Evolutionary conservation across 257 asterid genomes (phyloP).

Genomic region (Rhazya stricta): DNA sequence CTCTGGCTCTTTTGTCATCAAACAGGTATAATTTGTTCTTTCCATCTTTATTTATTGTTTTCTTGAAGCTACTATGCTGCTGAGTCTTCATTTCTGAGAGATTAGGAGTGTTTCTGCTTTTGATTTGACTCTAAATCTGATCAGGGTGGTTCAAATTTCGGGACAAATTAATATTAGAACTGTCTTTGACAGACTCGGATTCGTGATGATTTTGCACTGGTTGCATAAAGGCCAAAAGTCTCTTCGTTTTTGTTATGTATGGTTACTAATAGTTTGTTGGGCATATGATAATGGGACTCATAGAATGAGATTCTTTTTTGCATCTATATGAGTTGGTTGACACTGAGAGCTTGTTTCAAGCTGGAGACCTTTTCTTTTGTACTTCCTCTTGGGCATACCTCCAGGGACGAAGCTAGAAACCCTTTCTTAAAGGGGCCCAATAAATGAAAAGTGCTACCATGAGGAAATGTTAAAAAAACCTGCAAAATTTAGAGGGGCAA

Average conservation of each 20-base stretch:
- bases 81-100: not conserved
- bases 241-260: not conserved
- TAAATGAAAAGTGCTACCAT: not conserved
- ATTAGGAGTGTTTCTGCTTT: not conserved
- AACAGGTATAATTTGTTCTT: slow-evolving; percentile 48
- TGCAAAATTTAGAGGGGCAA: not conserved
- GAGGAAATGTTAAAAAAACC: not conserved
- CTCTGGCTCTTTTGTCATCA: slow-evolving; percentile 71
- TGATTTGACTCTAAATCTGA: not conserved
- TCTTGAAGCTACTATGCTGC: not conserved
- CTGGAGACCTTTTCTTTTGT: not conserved
- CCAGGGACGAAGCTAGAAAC: not conserved
- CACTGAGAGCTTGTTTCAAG: not conserved
- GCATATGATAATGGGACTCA: not conserved
- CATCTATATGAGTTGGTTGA: not conserved
- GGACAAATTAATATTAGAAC: not conserved
- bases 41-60: not conserved
- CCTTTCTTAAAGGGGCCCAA: not conserved
- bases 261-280: not conserved
- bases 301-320: not conserved
- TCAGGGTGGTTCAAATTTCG: not conserved
- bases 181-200: not conserved
- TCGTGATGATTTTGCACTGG: not conserved
- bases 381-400: not conserved
- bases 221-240: not conserved